Evolutionary conservation across 2,329 filamentous ascomycete species (phyloP).

Genomic region (Claviceps fusiformis): DNA sequence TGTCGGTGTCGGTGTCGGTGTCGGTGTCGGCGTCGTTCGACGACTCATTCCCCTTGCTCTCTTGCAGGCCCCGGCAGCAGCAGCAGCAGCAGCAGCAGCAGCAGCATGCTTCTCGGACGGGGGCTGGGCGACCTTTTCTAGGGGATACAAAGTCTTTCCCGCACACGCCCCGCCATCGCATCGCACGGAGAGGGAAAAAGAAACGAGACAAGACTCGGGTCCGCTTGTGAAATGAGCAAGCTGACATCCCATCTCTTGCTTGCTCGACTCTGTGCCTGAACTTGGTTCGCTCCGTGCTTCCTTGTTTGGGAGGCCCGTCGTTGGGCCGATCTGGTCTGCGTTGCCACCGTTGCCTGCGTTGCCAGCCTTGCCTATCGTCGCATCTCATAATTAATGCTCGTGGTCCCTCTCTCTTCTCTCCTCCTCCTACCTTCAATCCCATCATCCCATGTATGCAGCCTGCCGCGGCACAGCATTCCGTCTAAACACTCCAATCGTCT

Average conservation of each 20-base stretch:
- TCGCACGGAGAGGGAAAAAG: conserved; percentile 7
- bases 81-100: too few species aligned
- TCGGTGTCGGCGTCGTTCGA: not conserved
- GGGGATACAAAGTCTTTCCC: conserved; percentile 1
- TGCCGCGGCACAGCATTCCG: conserved; percentile 5
- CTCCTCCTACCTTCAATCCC: not conserved
- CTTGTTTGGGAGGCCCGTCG: not conserved
- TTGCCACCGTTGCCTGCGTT: not conserved
- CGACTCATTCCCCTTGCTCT: conserved; percentile 1
- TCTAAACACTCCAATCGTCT: not conserved
- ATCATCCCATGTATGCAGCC: conserved; percentile 4
- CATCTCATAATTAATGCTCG: conserved; percentile 1
- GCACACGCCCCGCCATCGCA: conserved; percentile 5
- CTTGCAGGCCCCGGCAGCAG: not conserved
- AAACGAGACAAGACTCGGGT: conserved; percentile 4
- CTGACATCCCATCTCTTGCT: not conserved
- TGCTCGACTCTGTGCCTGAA: not conserved
- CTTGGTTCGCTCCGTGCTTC: not conserved
- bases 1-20: not conserved
- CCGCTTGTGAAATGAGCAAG: conserved; percentile 1
- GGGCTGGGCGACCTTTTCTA: not conserved
- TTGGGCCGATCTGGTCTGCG: not conserved
- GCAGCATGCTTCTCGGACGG: not conserved
- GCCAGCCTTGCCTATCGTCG: not conserved
- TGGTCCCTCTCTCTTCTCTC: not conserved